These are phyloP conservation scores for Noccaea caerulescens DNA, from an alignment of 345 rosid genomes.

Conservation along the genomic window DNA sequence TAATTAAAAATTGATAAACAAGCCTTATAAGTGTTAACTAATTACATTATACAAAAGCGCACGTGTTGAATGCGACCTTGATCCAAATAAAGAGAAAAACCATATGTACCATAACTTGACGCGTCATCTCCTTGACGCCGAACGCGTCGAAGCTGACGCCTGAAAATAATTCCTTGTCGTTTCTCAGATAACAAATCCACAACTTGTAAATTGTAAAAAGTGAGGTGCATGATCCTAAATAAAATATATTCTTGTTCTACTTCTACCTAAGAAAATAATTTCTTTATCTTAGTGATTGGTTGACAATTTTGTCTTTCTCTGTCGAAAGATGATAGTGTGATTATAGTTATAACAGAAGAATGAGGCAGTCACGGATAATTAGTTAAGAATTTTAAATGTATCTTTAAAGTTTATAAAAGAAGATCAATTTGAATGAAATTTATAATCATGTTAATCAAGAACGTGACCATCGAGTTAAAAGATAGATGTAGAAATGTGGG, in stretches of 20 bases:
- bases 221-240: conserved; percentile 3
- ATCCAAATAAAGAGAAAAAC: conserved; percentile 1
- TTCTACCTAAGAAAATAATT: no score
- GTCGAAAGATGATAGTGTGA: conserved; percentile 16
- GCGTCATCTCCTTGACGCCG: conserved; percentile 36
- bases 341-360: conserved; percentile 3
- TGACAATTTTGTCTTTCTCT: conserved; percentile 32
- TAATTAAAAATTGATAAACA: not conserved
- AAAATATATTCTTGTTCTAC: not conserved
- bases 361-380: conserved; percentile 14
- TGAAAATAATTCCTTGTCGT: conserved; percentile 21
- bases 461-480: conserved; percentile 27
- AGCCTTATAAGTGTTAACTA: not conserved
- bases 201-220: not conserved
- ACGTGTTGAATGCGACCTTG: conserved; percentile 33
- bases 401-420: not conserved
- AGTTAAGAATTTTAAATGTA: not conserved
- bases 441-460: not conserved
- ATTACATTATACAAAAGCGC: conserved; percentile 19
- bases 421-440: not conserved
- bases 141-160: conserved; percentile 31
- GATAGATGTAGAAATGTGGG: conserved; percentile 28
- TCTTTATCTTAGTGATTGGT: conserved; percentile 7
- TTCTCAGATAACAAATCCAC: not conserved
- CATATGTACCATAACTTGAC: conserved; percentile 29